Base-by-base conservation (phyloP, 176 grass and related monocot genomes). In the Rhynchospora pubera region DNA sequence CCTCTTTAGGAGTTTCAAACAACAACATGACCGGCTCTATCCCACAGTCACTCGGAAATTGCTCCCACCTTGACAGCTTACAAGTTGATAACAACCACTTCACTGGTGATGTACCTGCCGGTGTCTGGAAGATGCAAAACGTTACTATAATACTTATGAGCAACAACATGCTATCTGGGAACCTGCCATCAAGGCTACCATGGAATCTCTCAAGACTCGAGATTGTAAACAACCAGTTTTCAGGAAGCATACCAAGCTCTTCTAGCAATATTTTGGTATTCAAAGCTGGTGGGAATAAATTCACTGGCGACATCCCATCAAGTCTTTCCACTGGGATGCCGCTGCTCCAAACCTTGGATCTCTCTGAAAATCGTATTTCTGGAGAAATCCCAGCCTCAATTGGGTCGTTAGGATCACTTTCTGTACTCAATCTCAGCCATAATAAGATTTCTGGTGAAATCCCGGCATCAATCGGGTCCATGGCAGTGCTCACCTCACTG, bases 41-140 rank as follows among this genome's bases (percentile, higher is more conserved):
- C 32, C 90, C 94, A 5, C 63, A 82, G 3, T 82, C 80, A 24
- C 83, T 94, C 2, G 85, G 80, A 0, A 60, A 88, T 14, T 97
- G 94, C 34, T 0, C 2, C 26, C 5, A 4, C 9, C 14, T 97
- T 0, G 44, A 79, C 58, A 91, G 87, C 78, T 13, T 97, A 21
- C 89, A 92, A 89, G 67, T 97, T 24, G 59, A 89, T 24, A 94
- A 89, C 68, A 97, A 97, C 78, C 26, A 3, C 6, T 86, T 97
- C 72, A 79, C 72, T 7, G 94, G 94, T 52, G 77, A 94, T 5
- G 87, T 94, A 34, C 90, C 92, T 30, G 28, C 5, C 6, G 53
- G 67, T 71, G 78, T 97, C 16, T 93, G 91, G 91, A 66, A 50
- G 9, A 67, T 84, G 42, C 53, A 50, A 2, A 62, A 82, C 77